Conservation (phyloP, 2,329 filamentous ascomycete species). For the Rutstroemia sp. region DNA sequence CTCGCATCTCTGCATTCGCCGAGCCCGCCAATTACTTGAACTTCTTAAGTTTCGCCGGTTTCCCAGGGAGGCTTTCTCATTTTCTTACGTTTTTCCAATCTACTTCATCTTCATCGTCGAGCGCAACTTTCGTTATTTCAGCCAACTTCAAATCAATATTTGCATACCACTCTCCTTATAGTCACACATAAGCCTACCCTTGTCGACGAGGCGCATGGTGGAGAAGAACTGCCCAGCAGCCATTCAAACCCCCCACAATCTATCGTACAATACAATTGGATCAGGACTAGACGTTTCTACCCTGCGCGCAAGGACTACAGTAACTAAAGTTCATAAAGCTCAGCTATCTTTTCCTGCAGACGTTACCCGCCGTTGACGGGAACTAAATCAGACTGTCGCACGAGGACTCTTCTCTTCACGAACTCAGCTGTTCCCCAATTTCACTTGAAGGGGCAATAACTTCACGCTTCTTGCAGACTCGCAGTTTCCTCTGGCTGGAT, state of each 20-base stretch:
- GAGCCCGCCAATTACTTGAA: not conserved
- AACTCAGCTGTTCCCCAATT: not conserved
- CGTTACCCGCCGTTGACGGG: not conserved
- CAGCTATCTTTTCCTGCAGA: not conserved
- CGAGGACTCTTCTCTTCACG: not conserved
- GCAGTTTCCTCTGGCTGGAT: not conserved
- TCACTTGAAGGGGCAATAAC: not conserved
- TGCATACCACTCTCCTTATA: too few relatives aligned
- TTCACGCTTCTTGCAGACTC: not conserved
- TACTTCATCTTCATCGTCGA: too few relatives aligned
- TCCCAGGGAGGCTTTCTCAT: too few relatives aligned
- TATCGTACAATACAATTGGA: not conserved
- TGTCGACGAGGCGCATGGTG: not conserved
- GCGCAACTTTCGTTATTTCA: too few relatives aligned
- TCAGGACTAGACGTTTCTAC: not conserved
- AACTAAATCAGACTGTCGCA: not conserved
- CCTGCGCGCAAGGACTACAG: not conserved
- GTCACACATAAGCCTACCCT: not conserved
- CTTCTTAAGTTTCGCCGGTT: too few relatives aligned
- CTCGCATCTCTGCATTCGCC: not conserved
- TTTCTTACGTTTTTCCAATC: too few relatives aligned
- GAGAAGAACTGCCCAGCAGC: not conserved
- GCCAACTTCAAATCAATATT: too few relatives aligned
- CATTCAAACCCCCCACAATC: too few relatives aligned
- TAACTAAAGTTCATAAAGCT: not conserved